Evolutionary conservation across 2,329 filamentous ascomycete genomes (phyloP), one percentile per base, ranked within the genome.

Genomic region (Phyllosticta capitalensis): DNA sequence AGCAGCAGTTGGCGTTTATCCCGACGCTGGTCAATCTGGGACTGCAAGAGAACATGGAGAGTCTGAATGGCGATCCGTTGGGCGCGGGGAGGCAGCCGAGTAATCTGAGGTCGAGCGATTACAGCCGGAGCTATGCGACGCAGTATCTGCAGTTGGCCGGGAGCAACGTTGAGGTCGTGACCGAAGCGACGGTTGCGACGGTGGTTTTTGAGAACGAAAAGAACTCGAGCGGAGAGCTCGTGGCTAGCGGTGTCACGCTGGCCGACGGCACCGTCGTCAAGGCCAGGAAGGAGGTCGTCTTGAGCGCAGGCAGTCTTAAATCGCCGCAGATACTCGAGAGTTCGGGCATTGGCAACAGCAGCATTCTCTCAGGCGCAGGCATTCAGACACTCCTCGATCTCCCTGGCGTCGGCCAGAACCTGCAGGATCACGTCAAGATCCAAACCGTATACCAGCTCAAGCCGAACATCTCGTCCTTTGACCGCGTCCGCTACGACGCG

Each of bases 261-360:
- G 63, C 66, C 33, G 59, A 72, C 52, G 70, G 69, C 2, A 67
- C 66, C 14, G 52, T 63, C 30, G 64, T 74, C 24, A 21, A 24
- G 20, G 72, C 70, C 1, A 64, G 59, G 6, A 65, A 64, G 7
- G 77, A 79, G 63, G 73, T 79, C 28, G 76, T 79, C 62, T 61
- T 79, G 38, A 69, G 75, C 7, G 78, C 68, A 2, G 83, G 83
- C 7, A 78, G 81, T 1, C 87, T 82, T 69, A 83, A 86, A 70
- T 80, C 80, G 1, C 83, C 84, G 6, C 84, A 87, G 68, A 71
- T 88, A 1, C 79, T 88, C 17, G 82, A 85, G 72, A 78, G 86
- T 1, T 81, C 77, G 55, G 85, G 85, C 17, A 78, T 88, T 30
- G 84, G 85, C 0, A 82, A 83, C 0, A 65, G 70, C 14, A 67